Percentiles rank a stretch among this genome's conserved stretches.
Conservation (phyloP, 1,139 yeast genomes). For the Suhomyces taliae region DNA sequence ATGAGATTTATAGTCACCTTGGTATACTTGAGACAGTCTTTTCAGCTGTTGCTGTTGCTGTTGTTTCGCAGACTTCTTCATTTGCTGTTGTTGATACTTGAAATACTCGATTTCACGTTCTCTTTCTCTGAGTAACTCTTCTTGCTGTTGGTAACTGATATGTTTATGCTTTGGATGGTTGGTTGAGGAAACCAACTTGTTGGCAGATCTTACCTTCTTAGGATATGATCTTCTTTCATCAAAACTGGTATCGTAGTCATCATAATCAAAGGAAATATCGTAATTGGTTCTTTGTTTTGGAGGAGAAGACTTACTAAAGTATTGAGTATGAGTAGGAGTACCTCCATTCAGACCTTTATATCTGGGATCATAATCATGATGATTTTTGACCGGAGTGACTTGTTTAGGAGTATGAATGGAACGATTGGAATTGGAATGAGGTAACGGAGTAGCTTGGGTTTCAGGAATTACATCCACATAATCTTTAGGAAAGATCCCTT, state of each 20-base stretch:
- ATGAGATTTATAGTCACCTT: slow-evolving; percentile 12
- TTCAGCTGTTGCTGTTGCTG: slow-evolving; percentile 10
- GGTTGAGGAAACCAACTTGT: slow-evolving; percentile 20
- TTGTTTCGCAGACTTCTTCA: slow-evolving; percentile 29
- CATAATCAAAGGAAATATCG: slow-evolving; percentile 23
- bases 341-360: slow-evolving; percentile 11
- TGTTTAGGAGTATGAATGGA: slow-evolving; percentile 13
- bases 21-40: slow-evolving; percentile 20
- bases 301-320: slow-evolving; percentile 12
- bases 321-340: slow-evolving; percentile 16
- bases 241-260: slow-evolving; percentile 27
- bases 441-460: slow-evolving; percentile 4
- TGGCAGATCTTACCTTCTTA: slow-evolving; percentile 21
- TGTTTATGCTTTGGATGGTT: slow-evolving; percentile 23
- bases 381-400: slow-evolving; percentile 21
- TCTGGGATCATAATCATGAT: slow-evolving; percentile 12
- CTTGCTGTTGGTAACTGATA: slow-evolving; percentile 18
- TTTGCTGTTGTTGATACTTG: slow-evolving; percentile 34
- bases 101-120: slow-evolving; percentile 37
- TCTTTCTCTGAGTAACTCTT: slow-evolving; percentile 20
- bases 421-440: slow-evolving; percentile 14
- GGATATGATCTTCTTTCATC: slow-evolving; percentile 16
- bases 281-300: slow-evolving; percentile 13
- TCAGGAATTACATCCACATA: slow-evolving; percentile 65
- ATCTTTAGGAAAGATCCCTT: slow-evolving; percentile 85